Percentiles rank a stretch among this genome's conserved stretches.
phyloP scores from a whole-genome alignment of 1,284 basidiomycete species.

The Trichosporon sp. region DNA sequence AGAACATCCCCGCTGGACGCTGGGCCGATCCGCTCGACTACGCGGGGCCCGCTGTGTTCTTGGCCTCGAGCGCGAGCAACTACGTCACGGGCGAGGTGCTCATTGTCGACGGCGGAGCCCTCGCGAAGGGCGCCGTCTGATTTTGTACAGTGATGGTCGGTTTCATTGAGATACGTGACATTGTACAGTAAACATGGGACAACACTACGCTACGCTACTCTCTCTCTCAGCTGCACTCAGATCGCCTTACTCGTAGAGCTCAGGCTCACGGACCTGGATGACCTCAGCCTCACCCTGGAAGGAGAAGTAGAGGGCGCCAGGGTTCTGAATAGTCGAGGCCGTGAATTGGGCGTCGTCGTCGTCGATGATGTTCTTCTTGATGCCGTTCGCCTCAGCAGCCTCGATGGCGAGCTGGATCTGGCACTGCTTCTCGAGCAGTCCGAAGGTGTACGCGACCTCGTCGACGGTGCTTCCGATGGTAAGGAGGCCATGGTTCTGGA shows the following conservation, averaged over 20 bases:
- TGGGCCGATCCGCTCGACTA: conserved; percentile 82
- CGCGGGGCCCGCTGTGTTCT: conserved; percentile 75
- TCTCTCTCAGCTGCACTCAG: neutral
- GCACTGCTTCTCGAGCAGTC: conserved; percentile 43
- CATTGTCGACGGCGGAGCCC: conserved; percentile 21
- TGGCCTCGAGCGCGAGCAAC: conserved; percentile 72
- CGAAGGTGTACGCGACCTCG: conserved; percentile 40
- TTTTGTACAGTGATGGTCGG: neutral
- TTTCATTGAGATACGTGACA: neutral
- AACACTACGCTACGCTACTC: neutral
- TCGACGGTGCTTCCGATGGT: conserved; percentile 48
- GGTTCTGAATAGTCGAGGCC: conserved; percentile 35
- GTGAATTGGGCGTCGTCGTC: conserved; percentile 44
- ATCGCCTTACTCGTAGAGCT: conserved; percentile 2
- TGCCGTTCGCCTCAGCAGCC: conserved; percentile 39
- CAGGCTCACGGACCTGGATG: conserved; percentile 7
- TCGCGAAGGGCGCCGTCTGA: neutral
- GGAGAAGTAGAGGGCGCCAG: conserved; percentile 9
- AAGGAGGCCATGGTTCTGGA: conserved; percentile 60
- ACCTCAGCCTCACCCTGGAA: conserved; percentile 12
- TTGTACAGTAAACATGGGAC: neutral
- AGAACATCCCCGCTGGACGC: conserved; percentile 68
- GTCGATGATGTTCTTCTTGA: conserved; percentile 36
- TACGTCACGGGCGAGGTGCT: conserved; percentile 75
- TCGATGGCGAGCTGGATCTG: conserved; percentile 43